These are phyloP conservation scores for Nemania sp. DNA, from an alignment of 2,329 filamentous ascomycete species.

Conservation along the genomic window DNA sequence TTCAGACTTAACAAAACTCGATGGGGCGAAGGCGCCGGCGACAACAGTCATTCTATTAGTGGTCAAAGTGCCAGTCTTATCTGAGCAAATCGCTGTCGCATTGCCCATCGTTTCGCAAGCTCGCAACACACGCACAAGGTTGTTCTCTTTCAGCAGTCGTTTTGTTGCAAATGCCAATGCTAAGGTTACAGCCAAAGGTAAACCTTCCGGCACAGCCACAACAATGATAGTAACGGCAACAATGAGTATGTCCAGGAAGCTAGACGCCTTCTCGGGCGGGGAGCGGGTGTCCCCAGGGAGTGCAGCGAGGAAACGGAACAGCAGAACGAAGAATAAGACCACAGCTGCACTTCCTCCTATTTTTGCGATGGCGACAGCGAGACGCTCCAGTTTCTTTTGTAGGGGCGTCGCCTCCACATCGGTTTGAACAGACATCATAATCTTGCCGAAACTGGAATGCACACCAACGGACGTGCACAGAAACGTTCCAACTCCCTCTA, in stretches of 20 bases:
- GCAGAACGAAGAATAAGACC: constrained; percentile 75
- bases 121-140: constrained; percentile 67
- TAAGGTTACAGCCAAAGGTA: constrained; percentile 69
- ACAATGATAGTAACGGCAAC: constrained; percentile 68
- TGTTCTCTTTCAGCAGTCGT: constrained; percentile 70
- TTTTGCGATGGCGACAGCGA: constrained; percentile 56
- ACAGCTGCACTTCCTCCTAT: constrained; percentile 68
- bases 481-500: constrained; percentile 57
- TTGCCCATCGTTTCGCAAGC: constrained; percentile 75
- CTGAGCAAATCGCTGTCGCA: constrained; percentile 75
- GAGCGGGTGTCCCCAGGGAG: constrained; percentile 54
- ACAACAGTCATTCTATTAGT: constrained; percentile 79
- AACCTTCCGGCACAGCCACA: constrained; percentile 69
- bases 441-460: constrained; percentile 58
- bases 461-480: constrained; percentile 58
- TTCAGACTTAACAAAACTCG: constrained; percentile 37
- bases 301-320: constrained; percentile 74
- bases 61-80: constrained; percentile 76
- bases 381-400: constrained; percentile 55
- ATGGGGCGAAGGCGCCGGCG: constrained; percentile 65
- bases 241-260: constrained; percentile 65
- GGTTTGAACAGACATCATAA: constrained; percentile 58
- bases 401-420: constrained; percentile 57
- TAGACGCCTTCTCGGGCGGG: constrained; percentile 62
- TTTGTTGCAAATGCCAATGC: constrained; percentile 70